A percentile compares a stretch with the other conserved stretches of the same genome.
These are phyloP conservation scores for Planoprotostelium fungivorum DNA, from an alignment of 78 protist species.

Conservation along the genomic window DNA sequence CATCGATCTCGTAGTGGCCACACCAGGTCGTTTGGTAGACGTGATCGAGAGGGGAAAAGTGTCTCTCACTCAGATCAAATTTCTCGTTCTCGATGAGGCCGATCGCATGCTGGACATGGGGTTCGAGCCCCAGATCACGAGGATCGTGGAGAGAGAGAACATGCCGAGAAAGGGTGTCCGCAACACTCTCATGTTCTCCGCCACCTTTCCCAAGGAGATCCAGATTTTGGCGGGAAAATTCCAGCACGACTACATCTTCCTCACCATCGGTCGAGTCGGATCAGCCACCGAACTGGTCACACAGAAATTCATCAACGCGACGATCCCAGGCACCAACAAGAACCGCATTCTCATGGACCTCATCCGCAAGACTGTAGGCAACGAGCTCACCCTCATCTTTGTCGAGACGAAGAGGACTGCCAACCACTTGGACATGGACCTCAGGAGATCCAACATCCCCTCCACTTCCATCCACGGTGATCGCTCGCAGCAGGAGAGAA, in stretches of 20 bases:
- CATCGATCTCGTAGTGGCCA: conserved; percentile 88
- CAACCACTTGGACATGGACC: conserved; percentile 79
- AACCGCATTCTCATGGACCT: conserved; percentile 61
- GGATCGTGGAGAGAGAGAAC: conserved; percentile 80
- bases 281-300: conserved; percentile 83
- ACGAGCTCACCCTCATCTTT: conserved; percentile 78
- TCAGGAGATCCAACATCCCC: conserved; percentile 46
- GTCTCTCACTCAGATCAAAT: conserved; percentile 42
- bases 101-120: conserved; percentile 99
- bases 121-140: conserved; percentile 94
- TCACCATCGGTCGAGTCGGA: conserved; percentile 98
- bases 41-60: conserved; percentile 82
- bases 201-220: conserved; percentile 95
- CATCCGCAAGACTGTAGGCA: conserved; percentile 3
- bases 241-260: conserved; percentile 82
- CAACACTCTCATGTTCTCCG: conserved; percentile 97
- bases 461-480: conserved; percentile 97
- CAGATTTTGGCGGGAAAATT: conserved; percentile 92
- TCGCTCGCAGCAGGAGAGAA: conserved; percentile 95
- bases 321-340: conserved; percentile 80
- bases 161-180: conserved; percentile 81
- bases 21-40: conserved; percentile 97
- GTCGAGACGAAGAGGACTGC: conserved; percentile 90
- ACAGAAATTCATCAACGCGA: conserved; percentile 66
- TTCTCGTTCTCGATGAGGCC: conserved; percentile 93